Percentiles rank a stretch among this genome's conserved stretches.
These are phyloP conservation scores for Trichoderma parareesei DNA, from an alignment of 495 filamentous ascomycete genomes.

Conservation along the genomic window DNA sequence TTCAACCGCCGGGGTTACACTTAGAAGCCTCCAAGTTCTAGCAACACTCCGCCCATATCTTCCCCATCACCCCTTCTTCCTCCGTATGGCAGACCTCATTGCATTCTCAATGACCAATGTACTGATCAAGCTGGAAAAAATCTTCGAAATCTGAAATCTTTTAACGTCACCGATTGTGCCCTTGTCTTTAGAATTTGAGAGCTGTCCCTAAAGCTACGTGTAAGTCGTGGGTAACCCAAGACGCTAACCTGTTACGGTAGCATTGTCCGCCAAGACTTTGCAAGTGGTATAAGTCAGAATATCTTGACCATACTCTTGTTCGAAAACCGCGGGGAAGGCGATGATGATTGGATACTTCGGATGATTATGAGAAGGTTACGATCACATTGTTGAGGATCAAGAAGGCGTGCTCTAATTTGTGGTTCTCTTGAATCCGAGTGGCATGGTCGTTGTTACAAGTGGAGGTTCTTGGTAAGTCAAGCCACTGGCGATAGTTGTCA, in stretches of 20 bases:
- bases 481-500: no score
- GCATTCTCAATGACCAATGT: not conserved
- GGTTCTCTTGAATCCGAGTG: no score
- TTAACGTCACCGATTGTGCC: not conserved
- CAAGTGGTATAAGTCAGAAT: not conserved
- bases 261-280: constrained; percentile 6
- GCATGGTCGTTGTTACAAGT: no score
- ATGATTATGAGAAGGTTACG: not conserved
- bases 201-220: no score
- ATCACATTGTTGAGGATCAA: not conserved
- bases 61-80: not conserved
- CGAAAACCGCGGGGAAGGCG: not conserved
- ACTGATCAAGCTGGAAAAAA: not conserved
- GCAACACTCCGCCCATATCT: not conserved
- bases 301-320: not conserved
- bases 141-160: not conserved
- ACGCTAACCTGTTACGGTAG: not conserved
- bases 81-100: not conserved
- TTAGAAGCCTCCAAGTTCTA: no score
- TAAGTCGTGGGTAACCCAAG: not conserved
- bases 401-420: not conserved
- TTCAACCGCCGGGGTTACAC: no score
- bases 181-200: no score
- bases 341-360: not conserved
- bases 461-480: no score